Percentiles rank a stretch among this genome's conserved stretches.
Evolutionary conservation across 257 asterid genomes (phyloP).

Genomic region (Solanum tarijense): DNA sequence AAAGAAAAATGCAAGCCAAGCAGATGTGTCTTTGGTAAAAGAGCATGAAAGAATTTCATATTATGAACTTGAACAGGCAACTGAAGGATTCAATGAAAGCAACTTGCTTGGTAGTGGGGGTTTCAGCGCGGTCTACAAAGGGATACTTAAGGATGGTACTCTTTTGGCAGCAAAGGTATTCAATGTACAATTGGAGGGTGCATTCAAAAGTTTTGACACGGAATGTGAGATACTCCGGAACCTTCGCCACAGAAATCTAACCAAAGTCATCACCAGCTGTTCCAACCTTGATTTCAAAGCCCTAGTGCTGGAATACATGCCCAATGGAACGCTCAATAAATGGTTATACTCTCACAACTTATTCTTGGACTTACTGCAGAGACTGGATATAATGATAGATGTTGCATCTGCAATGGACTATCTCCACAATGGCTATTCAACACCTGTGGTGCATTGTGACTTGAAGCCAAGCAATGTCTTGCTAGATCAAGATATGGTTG

Average conservation of each 20-base stretch:
- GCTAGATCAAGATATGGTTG: neutral
- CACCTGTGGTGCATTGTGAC: neutral
- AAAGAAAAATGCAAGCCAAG: neutral
- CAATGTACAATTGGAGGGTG: neutral
- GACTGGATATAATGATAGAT: neutral
- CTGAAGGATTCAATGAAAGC: neutral
- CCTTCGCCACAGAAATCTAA: neutral
- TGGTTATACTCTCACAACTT: neutral
- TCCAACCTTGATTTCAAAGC: neutral
- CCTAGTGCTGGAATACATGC: neutral
- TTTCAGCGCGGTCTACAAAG: neutral
- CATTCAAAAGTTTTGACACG: neutral
- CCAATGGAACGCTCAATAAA: neutral
- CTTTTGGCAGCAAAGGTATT: neutral
- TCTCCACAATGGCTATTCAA: neutral
- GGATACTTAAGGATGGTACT: neutral
- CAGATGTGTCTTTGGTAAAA: neutral
- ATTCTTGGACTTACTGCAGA: neutral
- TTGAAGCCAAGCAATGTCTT: neutral
- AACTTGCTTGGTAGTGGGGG: neutral
- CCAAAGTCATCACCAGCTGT: neutral
- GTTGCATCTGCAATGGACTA: fast-evolving
- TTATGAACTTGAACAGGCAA: neutral
- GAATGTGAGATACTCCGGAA: neutral
- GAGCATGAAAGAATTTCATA: neutral